Evolutionary conservation across 2,329 filamentous ascomycete species (phyloP).

Genomic region (Alternaria conjuncta): DNA sequence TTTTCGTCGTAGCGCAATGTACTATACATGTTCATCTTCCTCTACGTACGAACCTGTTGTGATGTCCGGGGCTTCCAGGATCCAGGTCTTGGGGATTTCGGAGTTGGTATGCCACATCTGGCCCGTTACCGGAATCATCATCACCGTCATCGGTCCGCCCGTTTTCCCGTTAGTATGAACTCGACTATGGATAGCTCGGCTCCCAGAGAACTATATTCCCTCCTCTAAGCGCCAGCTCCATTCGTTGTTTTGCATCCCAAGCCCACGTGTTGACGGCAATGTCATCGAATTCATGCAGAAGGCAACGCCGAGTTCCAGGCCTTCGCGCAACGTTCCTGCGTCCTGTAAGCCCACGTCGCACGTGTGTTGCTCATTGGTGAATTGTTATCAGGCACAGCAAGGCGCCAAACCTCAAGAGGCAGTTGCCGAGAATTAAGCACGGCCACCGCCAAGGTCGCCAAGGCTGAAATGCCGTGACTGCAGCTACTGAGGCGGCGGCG

Average conservation of each 20-base stretch:
- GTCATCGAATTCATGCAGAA: not conserved
- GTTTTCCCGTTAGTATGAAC: not conserved
- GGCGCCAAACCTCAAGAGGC: constrained; percentile 24
- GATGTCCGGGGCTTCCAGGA: not conserved
- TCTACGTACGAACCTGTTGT: not conserved
- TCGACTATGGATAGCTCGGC: not conserved
- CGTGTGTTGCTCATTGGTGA: constrained; percentile 38
- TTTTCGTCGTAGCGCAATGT: not conserved
- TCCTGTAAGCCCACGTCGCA: constrained; percentile 19
- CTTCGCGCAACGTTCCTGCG: constrained; percentile 6
- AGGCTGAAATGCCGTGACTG: not conserved
- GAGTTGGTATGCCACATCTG: not conserved
- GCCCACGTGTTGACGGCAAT: constrained; percentile 13
- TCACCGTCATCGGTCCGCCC: not conserved
- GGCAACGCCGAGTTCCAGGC: constrained; percentile 23
- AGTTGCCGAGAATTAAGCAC: constrained; percentile 36
- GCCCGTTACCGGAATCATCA: not conserved
- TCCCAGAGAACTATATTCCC: not conserved
- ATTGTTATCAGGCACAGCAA: constrained; percentile 30
- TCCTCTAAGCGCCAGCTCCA: not conserved
- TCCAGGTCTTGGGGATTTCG: constrained; percentile 6
- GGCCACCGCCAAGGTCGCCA: constrained; percentile 26
- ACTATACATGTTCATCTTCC: not conserved
- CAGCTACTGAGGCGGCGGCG: constrained; percentile 11
- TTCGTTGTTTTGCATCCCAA: too few relatives aligned